A percentile compares a stretch with the other conserved stretches of the same genome.
Evolutionary conservation across 1,139 yeast genomes (phyloP).

Genomic region (Pichia sp.): DNA sequence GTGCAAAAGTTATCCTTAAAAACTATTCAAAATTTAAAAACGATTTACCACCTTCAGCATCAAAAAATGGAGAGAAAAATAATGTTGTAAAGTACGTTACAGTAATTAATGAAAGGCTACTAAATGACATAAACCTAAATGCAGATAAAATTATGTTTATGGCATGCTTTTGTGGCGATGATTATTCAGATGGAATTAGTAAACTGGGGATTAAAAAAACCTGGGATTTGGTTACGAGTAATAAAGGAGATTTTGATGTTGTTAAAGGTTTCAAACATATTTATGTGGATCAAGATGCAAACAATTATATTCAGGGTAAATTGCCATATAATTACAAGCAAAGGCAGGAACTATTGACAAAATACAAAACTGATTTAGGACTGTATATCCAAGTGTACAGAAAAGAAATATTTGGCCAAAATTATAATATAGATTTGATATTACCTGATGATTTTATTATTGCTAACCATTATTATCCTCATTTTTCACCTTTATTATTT

Average conservation of each 20-base stretch:
- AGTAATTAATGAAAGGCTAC: slow-evolving; percentile 35
- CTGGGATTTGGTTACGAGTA: slow-evolving; percentile 28
- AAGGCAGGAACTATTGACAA: slow-evolving; percentile 20
- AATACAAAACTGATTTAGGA: slow-evolving; percentile 28
- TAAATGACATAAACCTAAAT: slow-evolving; percentile 33
- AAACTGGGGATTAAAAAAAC: slow-evolving; percentile 47
- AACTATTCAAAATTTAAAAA: slow-evolving; percentile 43
- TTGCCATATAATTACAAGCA: slow-evolving; percentile 9
- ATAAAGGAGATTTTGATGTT: slow-evolving; percentile 14
- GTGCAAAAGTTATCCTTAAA: slow-evolving; percentile 54
- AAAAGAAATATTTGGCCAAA: slow-evolving; percentile 30
- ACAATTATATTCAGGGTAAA: slow-evolving; percentile 13
- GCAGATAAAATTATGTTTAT: slow-evolving; percentile 41
- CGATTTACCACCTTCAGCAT: slow-evolving; percentile 33
- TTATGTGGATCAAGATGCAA: slow-evolving; percentile 15
- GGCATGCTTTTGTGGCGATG: slow-evolving; percentile 56
- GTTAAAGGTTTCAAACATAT: slow-evolving; percentile 15
- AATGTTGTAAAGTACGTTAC: slow-evolving; percentile 39
- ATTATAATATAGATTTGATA: slow-evolving; percentile 19
- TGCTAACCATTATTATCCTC: slow-evolving; percentile 34
- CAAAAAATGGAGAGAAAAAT: slow-evolving; percentile 17
- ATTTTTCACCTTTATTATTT: slow-evolving; percentile 16
- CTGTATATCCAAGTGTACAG: slow-evolving; percentile 26
- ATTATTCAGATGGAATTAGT: slow-evolving; percentile 46
- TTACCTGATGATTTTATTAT: slow-evolving; percentile 35